Evolutionary conservation across 2,329 filamentous ascomycete species (phyloP).

Genomic region (Neodidymelliopsis sp.): DNA sequence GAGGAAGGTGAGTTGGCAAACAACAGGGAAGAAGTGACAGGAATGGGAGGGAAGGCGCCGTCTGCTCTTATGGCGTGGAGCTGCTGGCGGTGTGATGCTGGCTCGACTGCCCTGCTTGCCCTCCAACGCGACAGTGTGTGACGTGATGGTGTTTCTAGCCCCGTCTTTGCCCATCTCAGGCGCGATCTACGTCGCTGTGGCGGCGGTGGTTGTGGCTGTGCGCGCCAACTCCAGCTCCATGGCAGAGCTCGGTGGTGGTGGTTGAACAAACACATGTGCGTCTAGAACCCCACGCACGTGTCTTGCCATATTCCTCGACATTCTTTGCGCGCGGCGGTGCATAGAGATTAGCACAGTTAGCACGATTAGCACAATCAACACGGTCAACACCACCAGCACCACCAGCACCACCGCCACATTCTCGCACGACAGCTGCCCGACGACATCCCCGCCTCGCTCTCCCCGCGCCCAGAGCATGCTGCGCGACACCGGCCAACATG

Average conservation of each 20-base stretch:
- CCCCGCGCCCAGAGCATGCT: slow-evolving; percentile 63
- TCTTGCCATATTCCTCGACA: slow-evolving; percentile 24
- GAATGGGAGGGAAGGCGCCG: slow-evolving; percentile 13
- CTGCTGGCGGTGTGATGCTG: slow-evolving; percentile 32
- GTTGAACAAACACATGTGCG: background rate
- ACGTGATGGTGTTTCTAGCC: slow-evolving; percentile 21
- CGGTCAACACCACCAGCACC: slow-evolving; percentile 7
- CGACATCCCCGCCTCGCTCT: slow-evolving; percentile 16
- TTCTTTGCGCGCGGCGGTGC: slow-evolving; percentile 42
- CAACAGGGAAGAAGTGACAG: slow-evolving; percentile 24
- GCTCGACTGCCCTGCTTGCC: slow-evolving; percentile 41
- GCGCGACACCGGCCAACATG: slow-evolving; percentile 60
- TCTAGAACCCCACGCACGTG: slow-evolving; percentile 7
- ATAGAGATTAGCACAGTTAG: slow-evolving; percentile 1
- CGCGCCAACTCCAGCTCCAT: background rate
- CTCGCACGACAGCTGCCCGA: slow-evolving; percentile 16
- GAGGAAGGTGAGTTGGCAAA: slow-evolving; percentile 15
- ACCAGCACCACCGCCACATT: no score
- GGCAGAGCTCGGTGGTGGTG: background rate
- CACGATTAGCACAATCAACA: slow-evolving; percentile 21
- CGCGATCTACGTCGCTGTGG: slow-evolving; percentile 8
- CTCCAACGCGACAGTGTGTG: slow-evolving; percentile 5
- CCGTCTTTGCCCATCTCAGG: background rate
- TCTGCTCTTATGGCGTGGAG: slow-evolving; percentile 23
- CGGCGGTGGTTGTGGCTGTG: background rate